Percentiles rank a stretch among this genome's conserved stretches.
These are phyloP conservation scores for Colletotrichum sansevieriae DNA, from an alignment of 2,329 filamentous ascomycete species.

Conservation along the genomic window DNA sequence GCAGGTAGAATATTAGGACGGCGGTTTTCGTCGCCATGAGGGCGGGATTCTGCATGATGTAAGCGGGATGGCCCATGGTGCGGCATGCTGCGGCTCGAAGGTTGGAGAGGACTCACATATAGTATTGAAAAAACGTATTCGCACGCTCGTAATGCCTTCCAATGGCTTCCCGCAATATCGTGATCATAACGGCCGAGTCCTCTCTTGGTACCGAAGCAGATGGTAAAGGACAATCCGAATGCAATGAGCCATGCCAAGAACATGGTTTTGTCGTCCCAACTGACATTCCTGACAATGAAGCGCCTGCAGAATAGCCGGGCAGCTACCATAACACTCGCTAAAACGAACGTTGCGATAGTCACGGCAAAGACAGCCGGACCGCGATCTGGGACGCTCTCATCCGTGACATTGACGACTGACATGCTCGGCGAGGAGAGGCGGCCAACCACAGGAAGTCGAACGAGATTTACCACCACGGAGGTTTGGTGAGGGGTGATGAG, in stretches of 20 bases:
- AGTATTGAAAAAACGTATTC: constrained; percentile 76
- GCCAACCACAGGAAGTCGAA: neutral
- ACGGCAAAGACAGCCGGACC: constrained; percentile 76
- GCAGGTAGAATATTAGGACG: constrained; percentile 91
- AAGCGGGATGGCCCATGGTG: constrained; percentile 5
- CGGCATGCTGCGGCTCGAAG: neutral
- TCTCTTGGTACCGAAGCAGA: constrained; percentile 72
- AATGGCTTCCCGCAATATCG: constrained; percentile 66
- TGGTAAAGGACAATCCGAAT: constrained; percentile 75
- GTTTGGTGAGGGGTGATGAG: constrained; percentile 34
- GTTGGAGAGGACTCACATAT: constrained; percentile 61
- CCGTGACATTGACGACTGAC: constrained; percentile 33
- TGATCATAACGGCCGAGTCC: constrained; percentile 78
- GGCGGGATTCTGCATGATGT: constrained; percentile 77
- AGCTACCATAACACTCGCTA: constrained; percentile 81
- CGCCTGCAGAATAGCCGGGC: constrained; percentile 80
- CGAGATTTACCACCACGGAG: constrained; percentile 38
- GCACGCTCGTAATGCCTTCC: constrained; percentile 65
- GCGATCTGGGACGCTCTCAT: constrained; percentile 58
- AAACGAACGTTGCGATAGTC: constrained; percentile 74
- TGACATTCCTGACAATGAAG: constrained; percentile 78
- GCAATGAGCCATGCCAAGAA: constrained; percentile 81
- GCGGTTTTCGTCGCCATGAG: constrained; percentile 93
- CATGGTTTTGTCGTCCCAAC: constrained; percentile 86
- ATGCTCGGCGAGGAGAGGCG: constrained; percentile 37